These are phyloP conservation scores for Lablab purpureus DNA, from an alignment of 306 rosid species.

Conservation along the genomic window DNA sequence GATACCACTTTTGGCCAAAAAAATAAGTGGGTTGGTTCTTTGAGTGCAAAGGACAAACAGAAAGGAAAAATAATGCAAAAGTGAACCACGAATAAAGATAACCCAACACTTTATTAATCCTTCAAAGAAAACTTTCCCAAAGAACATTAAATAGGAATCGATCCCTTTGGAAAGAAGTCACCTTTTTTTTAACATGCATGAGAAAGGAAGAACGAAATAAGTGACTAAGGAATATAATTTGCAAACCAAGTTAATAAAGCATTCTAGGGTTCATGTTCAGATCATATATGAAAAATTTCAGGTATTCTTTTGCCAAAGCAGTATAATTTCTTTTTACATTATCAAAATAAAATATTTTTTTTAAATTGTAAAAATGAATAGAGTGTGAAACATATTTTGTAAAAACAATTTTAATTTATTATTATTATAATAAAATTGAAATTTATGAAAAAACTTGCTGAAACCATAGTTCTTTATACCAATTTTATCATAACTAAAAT, in stretches of 20 bases:
- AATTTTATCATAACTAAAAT: too few species aligned
- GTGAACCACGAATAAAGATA: slow-evolving; percentile 34
- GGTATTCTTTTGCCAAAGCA: too few species aligned
- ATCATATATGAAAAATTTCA: not conserved
- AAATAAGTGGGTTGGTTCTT: slow-evolving; percentile 22
- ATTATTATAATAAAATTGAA: too few species aligned
- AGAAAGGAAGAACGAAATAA: slow-evolving; percentile 15
- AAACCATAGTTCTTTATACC: too few species aligned
- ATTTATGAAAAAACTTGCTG: too few species aligned
- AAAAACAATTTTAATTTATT: too few species aligned
- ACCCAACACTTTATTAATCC: slow-evolving; percentile 8
- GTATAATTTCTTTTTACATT: too few species aligned
- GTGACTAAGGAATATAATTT: slow-evolving; percentile 18
- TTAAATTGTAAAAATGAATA: too few species aligned
- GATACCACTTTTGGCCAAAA: not conserved
- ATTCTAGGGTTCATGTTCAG: slow-evolving; percentile 18
- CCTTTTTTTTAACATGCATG: not conserved
- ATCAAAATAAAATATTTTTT: too few species aligned
- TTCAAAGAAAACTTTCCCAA: slow-evolving; percentile 39
- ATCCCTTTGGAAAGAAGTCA: slow-evolving; percentile 13
- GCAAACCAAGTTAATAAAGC: not conserved
- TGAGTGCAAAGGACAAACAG: slow-evolving; percentile 24
- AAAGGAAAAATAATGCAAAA: slow-evolving; percentile 10
- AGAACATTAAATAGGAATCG: slow-evolving; percentile 29
- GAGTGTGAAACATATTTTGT: too few species aligned